Percentiles rank a stretch among this genome's conserved stretches.
These are phyloP conservation scores for Cordyceps fumosorosea DNA, from an alignment of 2,329 filamentous ascomycete genomes.

Conservation along the genomic window DNA sequence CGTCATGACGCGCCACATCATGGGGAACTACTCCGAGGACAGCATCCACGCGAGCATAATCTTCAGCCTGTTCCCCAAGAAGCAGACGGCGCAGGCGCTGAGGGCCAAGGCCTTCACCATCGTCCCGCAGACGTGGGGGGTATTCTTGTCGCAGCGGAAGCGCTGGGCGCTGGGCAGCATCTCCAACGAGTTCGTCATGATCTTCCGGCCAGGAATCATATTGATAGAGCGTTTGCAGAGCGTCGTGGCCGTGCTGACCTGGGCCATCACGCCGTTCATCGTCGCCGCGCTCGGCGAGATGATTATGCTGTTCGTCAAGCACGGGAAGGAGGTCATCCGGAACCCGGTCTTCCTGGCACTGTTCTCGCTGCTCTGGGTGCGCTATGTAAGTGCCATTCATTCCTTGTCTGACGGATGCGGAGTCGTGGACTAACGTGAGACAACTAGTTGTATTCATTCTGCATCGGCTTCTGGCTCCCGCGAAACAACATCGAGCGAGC, in stretches of 20 bases:
- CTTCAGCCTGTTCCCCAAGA: slow-evolving; percentile 37
- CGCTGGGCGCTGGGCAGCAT: slow-evolving; percentile 43
- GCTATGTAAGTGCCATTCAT: slow-evolving; percentile 30
- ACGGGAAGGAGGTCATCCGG: slow-evolving; percentile 26
- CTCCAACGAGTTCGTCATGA: slow-evolving; percentile 42
- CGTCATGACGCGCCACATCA: slow-evolving; percentile 41
- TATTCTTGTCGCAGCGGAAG: slow-evolving; percentile 43
- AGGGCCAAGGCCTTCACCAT: slow-evolving; percentile 41
- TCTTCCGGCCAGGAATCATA: slow-evolving; percentile 36
- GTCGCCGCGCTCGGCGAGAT: slow-evolving; percentile 33
- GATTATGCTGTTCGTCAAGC: slow-evolving; percentile 27
- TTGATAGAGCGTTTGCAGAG: slow-evolving; percentile 39
- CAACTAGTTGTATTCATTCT: slow-evolving; percentile 33
- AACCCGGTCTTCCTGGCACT: slow-evolving; percentile 32
- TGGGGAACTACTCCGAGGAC: slow-evolving; percentile 43
- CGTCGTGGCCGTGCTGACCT: slow-evolving; percentile 39
- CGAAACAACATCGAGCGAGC: slow-evolving; percentile 30
- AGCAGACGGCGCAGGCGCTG: slow-evolving; percentile 40
- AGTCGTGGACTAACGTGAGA: not conserved
- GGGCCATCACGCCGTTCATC: slow-evolving; percentile 39
- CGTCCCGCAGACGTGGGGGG: slow-evolving; percentile 37
- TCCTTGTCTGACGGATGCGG: slow-evolving; percentile 10
- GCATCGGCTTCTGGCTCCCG: slow-evolving; percentile 36
- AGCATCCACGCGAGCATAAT: slow-evolving; percentile 43
- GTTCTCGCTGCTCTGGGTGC: slow-evolving; percentile 30